A percentile compares a stretch with the other conserved stretches of the same genome.
Evolutionary conservation across 148 eudicot species (phyloP).

Genomic region (Cornus suecica): DNA sequence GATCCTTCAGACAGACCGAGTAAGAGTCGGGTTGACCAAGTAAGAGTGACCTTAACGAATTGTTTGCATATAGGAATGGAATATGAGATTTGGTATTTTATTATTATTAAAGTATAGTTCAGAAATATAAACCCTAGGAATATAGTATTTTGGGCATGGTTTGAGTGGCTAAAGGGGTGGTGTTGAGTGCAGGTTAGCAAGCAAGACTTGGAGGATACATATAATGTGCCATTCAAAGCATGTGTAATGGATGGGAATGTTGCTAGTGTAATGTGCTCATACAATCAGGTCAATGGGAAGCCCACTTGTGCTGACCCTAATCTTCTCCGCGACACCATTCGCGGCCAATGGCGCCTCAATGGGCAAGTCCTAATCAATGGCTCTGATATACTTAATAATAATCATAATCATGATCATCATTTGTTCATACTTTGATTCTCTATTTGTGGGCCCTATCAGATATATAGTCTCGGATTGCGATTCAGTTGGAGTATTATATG

Average conservation of each 20-base stretch:
- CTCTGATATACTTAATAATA: background rate
- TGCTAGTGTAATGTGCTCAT: slow-evolving; percentile 95
- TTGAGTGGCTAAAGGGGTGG: too few species aligned
- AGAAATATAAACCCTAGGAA: too few species aligned
- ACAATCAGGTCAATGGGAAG: slow-evolving; percentile 91
- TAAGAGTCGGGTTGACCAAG: too few species aligned
- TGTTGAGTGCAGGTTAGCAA: slow-evolving; percentile 54
- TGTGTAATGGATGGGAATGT: slow-evolving; percentile 87
- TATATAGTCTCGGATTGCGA: slow-evolving; percentile 92
- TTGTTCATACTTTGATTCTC: background rate
- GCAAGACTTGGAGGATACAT: slow-evolving; percentile 90
- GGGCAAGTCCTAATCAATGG: slow-evolving; percentile 37
- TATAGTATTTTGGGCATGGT: too few species aligned
- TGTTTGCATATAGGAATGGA: too few species aligned
- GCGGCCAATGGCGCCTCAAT: slow-evolving; percentile 83
- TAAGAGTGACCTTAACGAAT: too few species aligned
- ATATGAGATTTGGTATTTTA: too few species aligned
- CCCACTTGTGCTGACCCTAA: slow-evolving; percentile 87
- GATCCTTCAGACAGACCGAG: too few species aligned
- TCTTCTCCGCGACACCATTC: slow-evolving; percentile 75
- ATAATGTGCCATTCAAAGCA: slow-evolving; percentile 87
- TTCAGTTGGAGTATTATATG: slow-evolving; percentile 60
- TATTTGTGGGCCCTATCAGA: slow-evolving; percentile 21
- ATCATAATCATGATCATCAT: too few species aligned
- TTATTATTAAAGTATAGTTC: too few species aligned